A percentile compares a stretch with the other conserved stretches of the same genome.
Evolutionary conservation across 331 rosid species (phyloP).

Genomic region (Pyracantha coccinea): DNA sequence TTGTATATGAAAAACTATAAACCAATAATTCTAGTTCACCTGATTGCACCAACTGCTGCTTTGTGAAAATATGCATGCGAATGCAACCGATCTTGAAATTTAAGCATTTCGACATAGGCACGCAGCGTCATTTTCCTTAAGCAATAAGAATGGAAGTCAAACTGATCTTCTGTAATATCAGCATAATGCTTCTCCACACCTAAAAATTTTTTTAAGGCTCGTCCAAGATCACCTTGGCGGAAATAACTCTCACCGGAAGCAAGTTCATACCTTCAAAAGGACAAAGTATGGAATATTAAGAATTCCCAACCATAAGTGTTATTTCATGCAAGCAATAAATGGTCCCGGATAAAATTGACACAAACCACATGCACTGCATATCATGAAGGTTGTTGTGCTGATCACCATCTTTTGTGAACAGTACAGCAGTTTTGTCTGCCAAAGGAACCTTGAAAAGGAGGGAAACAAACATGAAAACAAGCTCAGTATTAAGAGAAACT

Average conservation of each 20-base stretch:
- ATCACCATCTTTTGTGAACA: constrained; percentile 98
- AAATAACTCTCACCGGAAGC: constrained; percentile 93
- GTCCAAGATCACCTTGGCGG: constrained; percentile 93
- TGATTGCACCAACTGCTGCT: constrained; percentile 97
- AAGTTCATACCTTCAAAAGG: constrained; percentile 76
- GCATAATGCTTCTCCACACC: constrained; percentile 97
- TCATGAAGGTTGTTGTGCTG: constrained; percentile 97
- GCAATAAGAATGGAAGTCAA: constrained; percentile 98
- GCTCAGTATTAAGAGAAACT: constrained; percentile 8
- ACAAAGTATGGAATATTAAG: constrained; percentile 9
- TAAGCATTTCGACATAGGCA: constrained; percentile 91
- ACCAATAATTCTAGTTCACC: constrained; percentile 26
- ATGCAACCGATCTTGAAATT: constrained; percentile 93
- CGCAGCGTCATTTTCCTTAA: constrained; percentile 96
- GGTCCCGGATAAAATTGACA: constrained; percentile 22
- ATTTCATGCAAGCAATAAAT: neutral
- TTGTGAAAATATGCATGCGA: constrained; percentile 85
- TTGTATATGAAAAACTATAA: too few relatives aligned
- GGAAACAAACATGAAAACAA: neutral
- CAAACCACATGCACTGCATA: constrained; percentile 99
- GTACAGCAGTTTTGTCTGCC: constrained; percentile 95
- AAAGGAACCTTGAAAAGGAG: constrained; percentile 57
- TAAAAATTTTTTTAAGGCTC: constrained; percentile 78
- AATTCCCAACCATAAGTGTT: constrained; percentile 1
- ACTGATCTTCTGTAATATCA: constrained; percentile 95